Evolutionary conservation across 148 eudicot species (phyloP).

Genomic region (Nepenthes gracilis): DNA sequence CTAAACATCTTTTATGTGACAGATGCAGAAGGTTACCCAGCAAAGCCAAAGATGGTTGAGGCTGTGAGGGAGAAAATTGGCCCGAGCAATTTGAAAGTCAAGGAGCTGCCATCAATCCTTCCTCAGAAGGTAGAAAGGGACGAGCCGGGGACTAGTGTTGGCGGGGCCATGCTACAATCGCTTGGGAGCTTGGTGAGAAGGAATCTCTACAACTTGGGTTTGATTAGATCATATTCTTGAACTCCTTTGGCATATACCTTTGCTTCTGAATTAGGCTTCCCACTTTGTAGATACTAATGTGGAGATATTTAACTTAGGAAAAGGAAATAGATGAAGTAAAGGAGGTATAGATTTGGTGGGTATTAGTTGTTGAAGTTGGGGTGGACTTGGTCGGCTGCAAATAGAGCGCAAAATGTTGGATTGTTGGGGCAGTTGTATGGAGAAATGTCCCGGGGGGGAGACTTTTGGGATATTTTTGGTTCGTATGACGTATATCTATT

Average conservation of each 20-base stretch:
- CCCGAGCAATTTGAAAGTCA: slow-evolving; percentile 38
- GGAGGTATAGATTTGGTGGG: no score
- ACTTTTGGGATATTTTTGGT: no score
- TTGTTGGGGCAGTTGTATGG: no score
- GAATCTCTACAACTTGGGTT: slow-evolving; percentile 76
- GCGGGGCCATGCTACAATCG: slow-evolving; percentile 73
- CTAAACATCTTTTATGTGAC: slow-evolving; percentile 64
- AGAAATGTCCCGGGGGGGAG: no score
- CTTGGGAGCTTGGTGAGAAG: slow-evolving; percentile 73
- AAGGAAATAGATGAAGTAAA: no score
- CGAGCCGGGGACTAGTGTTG: slow-evolving; percentile 24
- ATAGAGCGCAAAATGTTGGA: no score
- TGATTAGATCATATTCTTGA: slow-evolving; percentile 71
- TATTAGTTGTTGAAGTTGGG: no score
- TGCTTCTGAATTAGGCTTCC: background rate
- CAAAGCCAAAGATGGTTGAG: slow-evolving; percentile 49
- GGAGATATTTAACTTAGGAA: no score
- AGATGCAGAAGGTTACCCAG: slow-evolving; percentile 49
- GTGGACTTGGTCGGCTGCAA: no score
- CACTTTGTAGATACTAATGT: no score
- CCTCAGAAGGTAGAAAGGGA: slow-evolving; percentile 22
- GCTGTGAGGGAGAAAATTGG: slow-evolving; percentile 55
- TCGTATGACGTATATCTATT: no score
- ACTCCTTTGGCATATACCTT: background rate
- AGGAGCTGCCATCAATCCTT: slow-evolving; percentile 58